Conservation (phyloP, 2,329 filamentous ascomycete genomes). For the Colletotrichum tabaci region DNA sequence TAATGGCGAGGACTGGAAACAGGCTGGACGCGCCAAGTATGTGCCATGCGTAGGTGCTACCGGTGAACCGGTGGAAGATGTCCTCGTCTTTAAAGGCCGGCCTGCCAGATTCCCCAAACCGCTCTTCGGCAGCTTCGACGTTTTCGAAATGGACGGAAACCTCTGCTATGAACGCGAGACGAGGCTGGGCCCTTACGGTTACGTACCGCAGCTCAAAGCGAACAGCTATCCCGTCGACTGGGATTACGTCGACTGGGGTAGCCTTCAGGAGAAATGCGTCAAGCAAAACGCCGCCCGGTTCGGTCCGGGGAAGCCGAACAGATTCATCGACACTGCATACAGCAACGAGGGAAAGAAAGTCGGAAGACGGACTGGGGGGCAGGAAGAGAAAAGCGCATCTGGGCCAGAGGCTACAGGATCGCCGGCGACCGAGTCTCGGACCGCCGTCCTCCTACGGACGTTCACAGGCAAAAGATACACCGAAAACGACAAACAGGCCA, state of each 20-base stretch:
- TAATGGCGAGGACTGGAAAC: constrained; percentile 73
- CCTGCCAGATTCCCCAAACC: constrained; percentile 72
- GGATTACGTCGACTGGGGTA: constrained; percentile 78
- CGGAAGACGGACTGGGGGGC: neutral
- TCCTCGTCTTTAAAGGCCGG: constrained; percentile 74
- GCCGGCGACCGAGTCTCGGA: constrained; percentile 59
- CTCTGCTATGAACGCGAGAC: constrained; percentile 79
- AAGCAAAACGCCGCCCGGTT: constrained; percentile 77
- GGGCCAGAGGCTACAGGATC: neutral
- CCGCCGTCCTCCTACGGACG: constrained; percentile 82
- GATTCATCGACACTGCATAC: constrained; percentile 51
- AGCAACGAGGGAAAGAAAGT: neutral
- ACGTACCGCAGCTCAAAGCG: constrained; percentile 61
- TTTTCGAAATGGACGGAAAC: constrained; percentile 72
- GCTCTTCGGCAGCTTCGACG: constrained; percentile 74
- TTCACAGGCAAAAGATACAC: constrained; percentile 84
- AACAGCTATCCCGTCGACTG: constrained; percentile 67
- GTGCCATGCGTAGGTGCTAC: constrained; percentile 76
- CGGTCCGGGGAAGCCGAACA: constrained; percentile 60
- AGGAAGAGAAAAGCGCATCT: neutral
- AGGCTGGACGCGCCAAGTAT: constrained; percentile 69
- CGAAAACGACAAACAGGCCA: constrained; percentile 82
- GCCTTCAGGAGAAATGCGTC: constrained; percentile 77
- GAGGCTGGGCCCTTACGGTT: constrained; percentile 78
- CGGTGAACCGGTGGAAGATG: constrained; percentile 72